Evolutionary conservation across 371 early-diverging fungal genomes (phyloP), one percentile per base, ranked within the genome.

Genomic region (Umbelopsis sp.): DNA sequence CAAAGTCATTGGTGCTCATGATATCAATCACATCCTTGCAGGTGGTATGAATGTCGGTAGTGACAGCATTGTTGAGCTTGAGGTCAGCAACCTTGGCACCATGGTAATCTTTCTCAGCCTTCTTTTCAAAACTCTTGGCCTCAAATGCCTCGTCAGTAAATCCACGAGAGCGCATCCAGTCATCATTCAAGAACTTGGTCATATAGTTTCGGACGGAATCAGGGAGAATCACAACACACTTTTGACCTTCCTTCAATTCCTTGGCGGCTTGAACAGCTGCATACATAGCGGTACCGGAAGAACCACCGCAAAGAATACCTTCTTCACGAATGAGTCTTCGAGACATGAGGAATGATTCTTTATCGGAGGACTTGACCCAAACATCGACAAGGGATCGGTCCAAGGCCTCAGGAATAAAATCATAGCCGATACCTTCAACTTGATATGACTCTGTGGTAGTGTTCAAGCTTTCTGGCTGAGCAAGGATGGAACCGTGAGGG

Each of bases 121-220:
- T 94, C 50, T 80, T 77, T 52, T 82, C 83, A 73, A 87, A 75
- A 63, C 81, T 78, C 51, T 76, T 74, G 0, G 67, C 72, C 38
- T 79, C 81, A 62, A 77, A 77, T 53, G 73, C 63, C 38, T 87
- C 83, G 65, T 90, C 93, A 32, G 92, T 80, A 76, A 93, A 92
- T 6, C 87, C 88, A 73, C 88, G 86, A 65, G 81, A 74, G 72
- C 87, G 83, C 97, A 98, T 96, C 99, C 99, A 98, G 65, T 91
- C 94, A 74, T 97, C 99, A 76, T 91, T 94, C 78, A 90, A 87
- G 80, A 94, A 96, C 80, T 97, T 98, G 71, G 95, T 93, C 97
- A 98, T 97, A 82, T 99, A 99, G 84, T 99, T 99, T 70, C 97
- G 90, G 62, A 97, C 96, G 0, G 97, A 96, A 80, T 98, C 99